phyloP scores from a whole-genome alignment of 2,329 filamentous ascomycete genomes.

The Aureobasidium lini region DNA sequence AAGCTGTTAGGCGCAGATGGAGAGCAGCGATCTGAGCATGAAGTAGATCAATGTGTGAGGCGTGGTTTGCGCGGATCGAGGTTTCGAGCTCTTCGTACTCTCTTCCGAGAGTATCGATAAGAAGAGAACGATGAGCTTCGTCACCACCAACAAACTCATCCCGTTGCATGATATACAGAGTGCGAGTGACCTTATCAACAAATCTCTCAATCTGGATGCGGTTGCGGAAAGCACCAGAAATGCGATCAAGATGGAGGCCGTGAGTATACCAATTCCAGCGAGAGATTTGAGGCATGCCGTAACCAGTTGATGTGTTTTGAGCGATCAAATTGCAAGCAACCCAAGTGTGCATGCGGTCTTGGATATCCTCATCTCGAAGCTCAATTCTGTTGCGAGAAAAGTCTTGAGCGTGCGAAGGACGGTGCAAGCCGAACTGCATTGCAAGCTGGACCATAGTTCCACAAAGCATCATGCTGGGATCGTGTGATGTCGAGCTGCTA shows the following conservation, averaged over 20 bases:
- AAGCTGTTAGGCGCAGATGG: constrained; percentile 69
- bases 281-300: constrained; percentile 62
- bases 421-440: constrained; percentile 73
- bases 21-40: constrained; percentile 66
- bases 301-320: constrained; percentile 72
- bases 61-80: constrained; percentile 24
- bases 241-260: constrained; percentile 64
- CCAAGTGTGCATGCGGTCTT: constrained; percentile 74
- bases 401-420: constrained; percentile 74
- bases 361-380: constrained; percentile 69
- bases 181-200: constrained; percentile 69
- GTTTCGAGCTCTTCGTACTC: constrained; percentile 31
- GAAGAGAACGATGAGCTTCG: constrained; percentile 28
- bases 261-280: constrained; percentile 54
- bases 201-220: constrained; percentile 66
- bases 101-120: constrained; percentile 30
- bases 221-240: constrained; percentile 55
- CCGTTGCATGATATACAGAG: constrained; percentile 70
- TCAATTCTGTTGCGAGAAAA: constrained; percentile 63
- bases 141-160: constrained; percentile 54
- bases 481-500: constrained; percentile 70
- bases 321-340: constrained; percentile 79
- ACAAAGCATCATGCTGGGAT: constrained; percentile 73
- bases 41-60: constrained; percentile 40
- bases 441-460: constrained; percentile 84